Conservation (phyloP, 768 basidiomycete species). For the Mycena chlorophos region DNA sequence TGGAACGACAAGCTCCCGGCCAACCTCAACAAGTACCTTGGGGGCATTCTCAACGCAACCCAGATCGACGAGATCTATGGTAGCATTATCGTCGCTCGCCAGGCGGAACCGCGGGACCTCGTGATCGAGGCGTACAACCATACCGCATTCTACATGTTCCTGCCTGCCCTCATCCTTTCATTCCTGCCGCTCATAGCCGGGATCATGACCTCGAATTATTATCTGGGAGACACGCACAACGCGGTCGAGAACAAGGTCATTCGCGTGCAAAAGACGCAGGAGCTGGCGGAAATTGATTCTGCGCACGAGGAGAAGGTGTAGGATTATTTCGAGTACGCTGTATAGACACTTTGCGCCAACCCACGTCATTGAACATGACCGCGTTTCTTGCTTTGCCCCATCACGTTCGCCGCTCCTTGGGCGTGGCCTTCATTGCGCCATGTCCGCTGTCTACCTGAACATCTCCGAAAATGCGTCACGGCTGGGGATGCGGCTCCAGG, state of each 20-base stretch:
- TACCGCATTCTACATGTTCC: conserved; percentile 27
- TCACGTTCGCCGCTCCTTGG: no score
- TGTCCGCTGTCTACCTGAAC: conserved; percentile 50
- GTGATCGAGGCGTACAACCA: conserved; percentile 29
- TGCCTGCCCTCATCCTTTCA: conserved; percentile 39
- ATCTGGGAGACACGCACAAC: conserved; percentile 44
- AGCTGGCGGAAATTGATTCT: no score
- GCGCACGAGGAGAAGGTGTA: no score
- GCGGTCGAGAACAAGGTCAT: conserved; percentile 22
- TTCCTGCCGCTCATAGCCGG: conserved; percentile 41
- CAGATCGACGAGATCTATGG: conserved; percentile 21
- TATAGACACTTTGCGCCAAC: no score
- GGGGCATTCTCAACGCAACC: conserved; percentile 11
- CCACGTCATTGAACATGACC: no score
- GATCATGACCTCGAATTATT: conserved; percentile 38
- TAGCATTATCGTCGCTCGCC: conserved; percentile 17
- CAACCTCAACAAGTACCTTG: conserved; percentile 25
- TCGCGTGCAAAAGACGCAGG: not conserved
- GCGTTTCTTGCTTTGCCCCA: no score
- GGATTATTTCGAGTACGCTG: no score
- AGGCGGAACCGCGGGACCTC: conserved; percentile 9
- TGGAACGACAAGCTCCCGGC: conserved; percentile 27
- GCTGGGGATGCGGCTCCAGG: conserved; percentile 79
- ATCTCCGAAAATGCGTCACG: conserved; percentile 84
- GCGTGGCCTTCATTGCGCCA: conserved; percentile 24